These are phyloP conservation scores for Xylaria multiplex DNA, from an alignment of 2,329 filamentous ascomycete genomes.

Conservation along the genomic window DNA sequence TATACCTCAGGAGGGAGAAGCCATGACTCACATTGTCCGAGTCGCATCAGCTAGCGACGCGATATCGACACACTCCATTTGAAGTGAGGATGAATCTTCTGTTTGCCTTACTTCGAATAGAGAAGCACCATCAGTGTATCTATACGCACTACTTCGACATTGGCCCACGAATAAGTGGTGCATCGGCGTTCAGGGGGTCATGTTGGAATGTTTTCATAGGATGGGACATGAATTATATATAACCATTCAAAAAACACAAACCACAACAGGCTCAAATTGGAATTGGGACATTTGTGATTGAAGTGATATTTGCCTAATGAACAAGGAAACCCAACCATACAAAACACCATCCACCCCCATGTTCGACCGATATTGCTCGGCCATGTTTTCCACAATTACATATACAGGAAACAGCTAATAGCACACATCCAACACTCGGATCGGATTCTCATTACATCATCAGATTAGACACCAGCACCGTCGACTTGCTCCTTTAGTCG, in stretches of 20 bases:
- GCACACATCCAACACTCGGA: conserved; percentile 27
- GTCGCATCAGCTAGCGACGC: conserved; percentile 9
- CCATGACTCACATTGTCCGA: conserved; percentile 6
- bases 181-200: conserved; percentile 43
- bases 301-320: conserved; percentile 30
- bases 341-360: conserved; percentile 8
- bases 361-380: conserved; percentile 2
- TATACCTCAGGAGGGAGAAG: background rate
- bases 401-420: conserved; percentile 35
- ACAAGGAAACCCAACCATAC: conserved; percentile 17
- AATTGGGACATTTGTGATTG: conserved; percentile 8
- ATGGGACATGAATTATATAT: conserved; percentile 36
- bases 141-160: conserved; percentile 39
- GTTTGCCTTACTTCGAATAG: conserved; percentile 1
- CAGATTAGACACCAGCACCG: conserved; percentile 9
- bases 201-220: conserved; percentile 26
- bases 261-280: background rate
- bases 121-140: conserved; percentile 35
- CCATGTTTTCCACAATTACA: conserved; percentile 27
- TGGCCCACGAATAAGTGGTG: conserved; percentile 37
- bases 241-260: conserved; percentile 19
- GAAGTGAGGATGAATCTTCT: background rate
- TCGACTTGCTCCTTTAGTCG: conserved; percentile 64
- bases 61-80: background rate
- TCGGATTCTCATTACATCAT: conserved; percentile 32